Evolutionary conservation across 2,329 filamentous ascomycete species (phyloP).

Genomic region (Epichloe festucae): DNA sequence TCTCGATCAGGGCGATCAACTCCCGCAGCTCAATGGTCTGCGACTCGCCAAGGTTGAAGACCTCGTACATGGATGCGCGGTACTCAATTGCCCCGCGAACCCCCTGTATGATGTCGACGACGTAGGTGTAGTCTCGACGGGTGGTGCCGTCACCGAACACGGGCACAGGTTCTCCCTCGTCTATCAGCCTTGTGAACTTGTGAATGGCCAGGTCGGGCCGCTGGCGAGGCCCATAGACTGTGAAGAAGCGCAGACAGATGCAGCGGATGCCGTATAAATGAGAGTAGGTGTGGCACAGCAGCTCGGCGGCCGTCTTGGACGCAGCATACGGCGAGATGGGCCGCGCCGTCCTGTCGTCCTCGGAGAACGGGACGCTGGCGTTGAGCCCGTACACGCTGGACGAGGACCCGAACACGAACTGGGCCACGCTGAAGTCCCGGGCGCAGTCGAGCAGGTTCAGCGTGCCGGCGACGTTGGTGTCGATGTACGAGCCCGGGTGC

Average conservation of each 20-base stretch:
- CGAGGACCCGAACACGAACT: constrained; percentile 14
- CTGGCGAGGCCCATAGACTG: constrained; percentile 14
- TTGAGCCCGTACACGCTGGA: constrained; percentile 13
- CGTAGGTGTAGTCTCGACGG: constrained; percentile 14
- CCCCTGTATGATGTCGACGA: constrained; percentile 14
- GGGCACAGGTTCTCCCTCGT: constrained; percentile 11
- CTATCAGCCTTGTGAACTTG: constrained; percentile 11
- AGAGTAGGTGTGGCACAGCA: constrained; percentile 13
- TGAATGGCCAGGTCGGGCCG: constrained; percentile 14
- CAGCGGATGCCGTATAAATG: constrained; percentile 13
- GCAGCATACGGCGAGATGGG: constrained; percentile 14
- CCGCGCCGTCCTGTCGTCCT: constrained; percentile 7
- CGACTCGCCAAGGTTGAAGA: constrained; percentile 14
- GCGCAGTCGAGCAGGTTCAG: constrained; percentile 14
- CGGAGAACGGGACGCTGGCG: constrained; percentile 11
- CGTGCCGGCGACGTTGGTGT: constrained; percentile 13
- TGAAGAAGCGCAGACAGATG: constrained; percentile 14
- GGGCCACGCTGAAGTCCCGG: constrained; percentile 9
- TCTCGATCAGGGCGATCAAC: constrained; percentile 11
- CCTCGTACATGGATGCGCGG: constrained; percentile 9
- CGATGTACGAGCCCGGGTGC: constrained; percentile 10
- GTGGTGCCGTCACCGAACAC: constrained; percentile 13
- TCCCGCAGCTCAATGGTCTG: constrained; percentile 11
- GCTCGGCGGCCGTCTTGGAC: constrained; percentile 10
- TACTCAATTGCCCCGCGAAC: constrained; percentile 12